A percentile compares a stretch with the other conserved stretches of the same genome.
These are phyloP conservation scores for Trametes villosa DNA, from an alignment of 768 basidiomycete species.

Conservation along the genomic window DNA sequence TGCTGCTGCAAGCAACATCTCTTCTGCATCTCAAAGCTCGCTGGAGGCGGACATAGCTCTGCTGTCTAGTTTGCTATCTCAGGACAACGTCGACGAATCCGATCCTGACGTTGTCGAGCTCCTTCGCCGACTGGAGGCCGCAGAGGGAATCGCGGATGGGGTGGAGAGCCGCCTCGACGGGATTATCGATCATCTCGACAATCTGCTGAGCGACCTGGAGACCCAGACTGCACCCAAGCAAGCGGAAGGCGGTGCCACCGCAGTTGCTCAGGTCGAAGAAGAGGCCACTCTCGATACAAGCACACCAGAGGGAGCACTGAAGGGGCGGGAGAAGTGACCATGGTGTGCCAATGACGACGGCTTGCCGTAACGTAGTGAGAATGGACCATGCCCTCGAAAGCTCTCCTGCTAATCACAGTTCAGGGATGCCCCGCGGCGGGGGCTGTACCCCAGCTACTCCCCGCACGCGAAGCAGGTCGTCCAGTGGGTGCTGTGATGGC, in stretches of 20 bases:
- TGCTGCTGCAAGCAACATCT: not conserved
- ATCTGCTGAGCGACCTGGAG: slow-evolving; percentile 52
- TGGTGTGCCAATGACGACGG: not conserved
- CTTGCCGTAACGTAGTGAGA: not conserved
- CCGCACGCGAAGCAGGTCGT: no score
- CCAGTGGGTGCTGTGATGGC: no score
- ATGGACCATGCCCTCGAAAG: not conserved
- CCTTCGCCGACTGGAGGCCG: slow-evolving; percentile 56
- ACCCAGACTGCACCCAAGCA: not conserved
- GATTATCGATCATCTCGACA: slow-evolving; percentile 62
- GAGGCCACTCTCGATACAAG: not conserved
- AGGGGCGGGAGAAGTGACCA: not conserved
- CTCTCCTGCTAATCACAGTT: not conserved
- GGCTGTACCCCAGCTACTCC: not conserved
- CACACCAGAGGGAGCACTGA: not conserved
- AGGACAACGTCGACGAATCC: slow-evolving; percentile 28
- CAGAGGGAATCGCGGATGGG: slow-evolving; percentile 60
- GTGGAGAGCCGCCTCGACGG: slow-evolving; percentile 67
- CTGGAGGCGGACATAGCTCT: slow-evolving; percentile 44
- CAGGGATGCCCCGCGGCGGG: not conserved
- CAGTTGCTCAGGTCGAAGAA: not conserved
- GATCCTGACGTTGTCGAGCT: slow-evolving; percentile 58
- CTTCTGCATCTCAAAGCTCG: not conserved
- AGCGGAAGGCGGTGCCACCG: not conserved
- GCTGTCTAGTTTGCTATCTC: slow-evolving; percentile 39